Evolutionary conservation across 2,329 filamentous ascomycete genomes (phyloP), one percentile per base, ranked within the genome.

Genomic region (Thelonectria blattea): DNA sequence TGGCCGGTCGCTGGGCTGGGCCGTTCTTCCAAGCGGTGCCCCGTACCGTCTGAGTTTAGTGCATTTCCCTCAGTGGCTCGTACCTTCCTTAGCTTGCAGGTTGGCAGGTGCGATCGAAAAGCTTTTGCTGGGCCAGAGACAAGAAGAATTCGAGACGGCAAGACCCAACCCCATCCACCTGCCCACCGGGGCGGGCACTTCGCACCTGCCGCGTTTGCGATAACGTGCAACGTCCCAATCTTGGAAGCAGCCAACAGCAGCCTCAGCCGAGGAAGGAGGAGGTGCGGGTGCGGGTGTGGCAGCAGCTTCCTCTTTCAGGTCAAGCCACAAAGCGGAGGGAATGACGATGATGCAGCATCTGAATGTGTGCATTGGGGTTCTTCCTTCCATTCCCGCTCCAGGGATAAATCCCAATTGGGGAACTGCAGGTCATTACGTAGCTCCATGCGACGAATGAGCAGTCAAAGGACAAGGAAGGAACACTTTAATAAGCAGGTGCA

Each of bases 241-340:
- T 9, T 30, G 27, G 27, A 7, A 30, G 27, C 43, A 5, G 22
- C 7, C 43, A 22, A 46, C 45, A 53, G 45, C 45, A 53, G 45
- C 43, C 42, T 41, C 56, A 58, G 51, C 56, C 56, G 50, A 49
- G 49, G 56, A 39, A 27, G 22, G 45, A 47, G 45, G 45, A 47
- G 45, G 24, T 32, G 45, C 24, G 45, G 24, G 45, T 30, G 55
- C 22, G 48, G 27, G 43, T 17, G 50, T 18, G 34, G 30, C 46
- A 53, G 52, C 52, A 60, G 52, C 52, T 60, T 41, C 58, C 52
- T 56, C 41, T 56, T 56, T 48, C 27, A 39, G 22, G 52, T 20
- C 56, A 27, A 34, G 43, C 49, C 54, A 50, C 52, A 43, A n/a
- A 55, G 52, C 32, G 34, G 42, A 55, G 45, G n/a, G 18, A 49